phyloP scores from a whole-genome alignment of 179 eudicot genomes.

The Heliamphora pulchella region DNA sequence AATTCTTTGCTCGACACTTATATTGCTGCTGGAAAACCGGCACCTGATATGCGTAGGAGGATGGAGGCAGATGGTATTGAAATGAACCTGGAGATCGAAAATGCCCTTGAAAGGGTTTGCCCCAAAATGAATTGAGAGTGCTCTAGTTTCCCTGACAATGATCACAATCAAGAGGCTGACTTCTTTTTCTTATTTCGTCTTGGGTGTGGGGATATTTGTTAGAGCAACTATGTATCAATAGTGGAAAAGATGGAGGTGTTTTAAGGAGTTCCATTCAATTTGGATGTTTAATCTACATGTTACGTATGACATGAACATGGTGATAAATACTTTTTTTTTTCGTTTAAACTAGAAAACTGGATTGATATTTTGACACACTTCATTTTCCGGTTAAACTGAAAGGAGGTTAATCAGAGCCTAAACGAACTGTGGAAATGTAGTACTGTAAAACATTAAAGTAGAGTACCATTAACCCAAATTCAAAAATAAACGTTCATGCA shows the following conservation, averaged over 20 bases:
- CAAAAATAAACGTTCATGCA: background rate
- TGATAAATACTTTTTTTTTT: background rate
- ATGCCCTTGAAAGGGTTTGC: constrained; percentile 37
- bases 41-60: constrained; percentile 39
- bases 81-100: constrained; percentile 33
- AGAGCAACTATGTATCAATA: background rate
- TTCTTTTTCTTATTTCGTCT: background rate
- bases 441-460: background rate
- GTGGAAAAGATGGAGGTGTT: background rate
- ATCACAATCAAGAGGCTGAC: background rate
- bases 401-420: background rate
- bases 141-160: no score
- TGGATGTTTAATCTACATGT: background rate
- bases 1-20: constrained; percentile 42
- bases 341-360: background rate
- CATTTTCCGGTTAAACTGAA: background rate
- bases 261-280: background rate
- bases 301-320: background rate
- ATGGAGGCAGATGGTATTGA: constrained; percentile 45
- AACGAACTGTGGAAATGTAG: background rate
- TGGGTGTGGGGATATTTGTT: background rate
- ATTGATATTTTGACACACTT: background rate
- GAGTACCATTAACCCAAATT: background rate
- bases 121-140: background rate
- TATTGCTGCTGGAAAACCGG: constrained; percentile 40